Conservation (phyloP, 768 basidiomycete species). For the Auricularia sp. region DNA sequence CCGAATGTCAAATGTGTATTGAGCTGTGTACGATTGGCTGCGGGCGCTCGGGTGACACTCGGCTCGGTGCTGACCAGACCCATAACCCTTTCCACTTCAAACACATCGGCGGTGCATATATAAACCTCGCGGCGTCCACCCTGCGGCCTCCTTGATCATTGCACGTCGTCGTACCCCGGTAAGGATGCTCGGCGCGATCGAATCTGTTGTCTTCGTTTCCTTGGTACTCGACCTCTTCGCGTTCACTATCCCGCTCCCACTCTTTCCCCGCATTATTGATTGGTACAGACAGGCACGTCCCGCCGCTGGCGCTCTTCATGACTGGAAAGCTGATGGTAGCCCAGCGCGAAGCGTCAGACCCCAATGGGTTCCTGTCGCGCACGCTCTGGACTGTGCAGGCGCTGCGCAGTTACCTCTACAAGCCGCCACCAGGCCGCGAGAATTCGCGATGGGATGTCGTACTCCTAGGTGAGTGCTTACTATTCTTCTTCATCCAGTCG, state of each 20-base stretch:
- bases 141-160: background rate
- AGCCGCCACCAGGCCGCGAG: slow-evolving; percentile 26
- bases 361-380: slow-evolving; percentile 59
- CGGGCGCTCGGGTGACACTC: background rate
- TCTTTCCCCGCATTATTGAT: slow-evolving; percentile 95
- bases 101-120: background rate
- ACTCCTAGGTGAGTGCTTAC: slow-evolving; percentile 52
- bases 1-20: background rate
- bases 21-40: background rate
- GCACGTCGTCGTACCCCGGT: background rate
- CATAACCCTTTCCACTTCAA: background rate
- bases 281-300: slow-evolving; percentile 69
- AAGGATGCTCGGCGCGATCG: slow-evolving; percentile 49
- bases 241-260: slow-evolving; percentile 90
- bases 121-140: background rate
- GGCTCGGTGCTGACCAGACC: background rate
- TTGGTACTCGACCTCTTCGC: slow-evolving; percentile 85
- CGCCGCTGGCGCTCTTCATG: slow-evolving; percentile 4
- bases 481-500: background rate
- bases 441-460: slow-evolving; percentile 89
- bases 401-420: slow-evolving; percentile 57
- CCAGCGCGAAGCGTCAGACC: slow-evolving; percentile 63
- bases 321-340: slow-evolving; percentile 1
- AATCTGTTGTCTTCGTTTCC: slow-evolving; percentile 80
- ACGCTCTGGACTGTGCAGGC: slow-evolving; percentile 60